Evolutionary conservation across 305 asterid genomes (phyloP), one percentile per base, ranked within the genome.

Genomic region (Solanum hybrid): DNA sequence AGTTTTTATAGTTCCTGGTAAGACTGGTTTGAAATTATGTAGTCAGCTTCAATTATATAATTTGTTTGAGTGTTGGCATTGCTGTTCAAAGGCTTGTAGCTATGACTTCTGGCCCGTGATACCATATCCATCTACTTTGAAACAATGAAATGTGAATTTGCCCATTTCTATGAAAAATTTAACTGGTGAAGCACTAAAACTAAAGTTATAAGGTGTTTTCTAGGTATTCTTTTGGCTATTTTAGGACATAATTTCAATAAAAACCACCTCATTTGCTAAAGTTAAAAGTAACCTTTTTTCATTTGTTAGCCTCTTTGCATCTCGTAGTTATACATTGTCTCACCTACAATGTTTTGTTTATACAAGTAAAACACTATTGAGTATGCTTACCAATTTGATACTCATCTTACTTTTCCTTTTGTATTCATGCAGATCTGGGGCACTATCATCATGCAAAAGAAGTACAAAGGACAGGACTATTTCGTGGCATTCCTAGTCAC

Each of bases 381-480:
- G 31, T 90, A n/a, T 57, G 89, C 51, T 80, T 90, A 89, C 84
- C 90, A 68, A 57, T 79, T 90, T 73, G 32, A 88, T 89, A 76
- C 88, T 75, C 78, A 31, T 61, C 86, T 57, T 79, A 85, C 89
- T 24, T 24, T 38, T 38, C 87, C 87, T 89, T 70, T n/a, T 90
- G 32, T 78, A 31, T 20, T 84, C 79, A 90, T 91, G 94, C 98
- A 97, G 99, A 92, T 97, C 68, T 97, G 99, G 99, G 99, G 99
- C 70, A 94, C 98, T 88, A 34, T 93, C 90, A 97, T 97, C 88
- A 97, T 97, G 99, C 99, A 96, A 93, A 97, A 97, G 94, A 97
- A 93, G 95, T 97, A 97, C 94, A 93, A 91, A 70, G 94, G 94
- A 65, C 97, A 90, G 87, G 99, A 97, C 93, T 97, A 97, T 94